These are phyloP conservation scores for Debaryomyces tyrocola DNA, from an alignment of 805 yeast genomes.

Conservation along the genomic window DNA sequence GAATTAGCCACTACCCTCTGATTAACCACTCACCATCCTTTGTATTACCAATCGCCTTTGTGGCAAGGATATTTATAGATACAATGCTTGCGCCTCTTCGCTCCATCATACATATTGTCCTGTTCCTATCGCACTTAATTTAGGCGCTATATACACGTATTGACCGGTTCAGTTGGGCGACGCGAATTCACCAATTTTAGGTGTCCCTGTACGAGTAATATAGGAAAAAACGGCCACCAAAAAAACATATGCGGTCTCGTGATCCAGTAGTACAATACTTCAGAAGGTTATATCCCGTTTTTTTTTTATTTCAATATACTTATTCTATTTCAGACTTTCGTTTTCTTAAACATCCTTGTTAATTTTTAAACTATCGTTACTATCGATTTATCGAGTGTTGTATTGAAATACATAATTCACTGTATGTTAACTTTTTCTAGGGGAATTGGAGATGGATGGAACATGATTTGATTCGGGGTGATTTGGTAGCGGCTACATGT, in stretches of 20 bases:
- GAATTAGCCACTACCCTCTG: no score
- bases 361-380: not conserved
- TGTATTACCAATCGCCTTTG: no score
- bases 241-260: not conserved
- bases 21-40: no score
- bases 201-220: not conserved
- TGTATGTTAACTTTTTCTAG: conserved; percentile 1
- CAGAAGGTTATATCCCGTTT: not conserved
- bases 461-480: not conserved
- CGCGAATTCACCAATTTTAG: not conserved
- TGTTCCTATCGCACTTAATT: no score
- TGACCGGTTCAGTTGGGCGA: not conserved
- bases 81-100: not conserved
- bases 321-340: not conserved
- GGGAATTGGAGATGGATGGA: conserved; percentile 1
- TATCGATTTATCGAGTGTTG: not conserved
- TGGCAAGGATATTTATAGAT: not conserved
- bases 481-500: not conserved
- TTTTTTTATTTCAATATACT: not conserved
- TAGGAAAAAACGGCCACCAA: not conserved
- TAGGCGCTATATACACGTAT: no score
- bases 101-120: not conserved
- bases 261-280: not conserved
- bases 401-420: not conserved
- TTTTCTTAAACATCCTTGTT: not conserved